Evolutionary conservation across 2,329 filamentous ascomycete genomes (phyloP), one percentile per base, ranked within the genome.

Genomic region (Phyllosticta citriasiana): DNA sequence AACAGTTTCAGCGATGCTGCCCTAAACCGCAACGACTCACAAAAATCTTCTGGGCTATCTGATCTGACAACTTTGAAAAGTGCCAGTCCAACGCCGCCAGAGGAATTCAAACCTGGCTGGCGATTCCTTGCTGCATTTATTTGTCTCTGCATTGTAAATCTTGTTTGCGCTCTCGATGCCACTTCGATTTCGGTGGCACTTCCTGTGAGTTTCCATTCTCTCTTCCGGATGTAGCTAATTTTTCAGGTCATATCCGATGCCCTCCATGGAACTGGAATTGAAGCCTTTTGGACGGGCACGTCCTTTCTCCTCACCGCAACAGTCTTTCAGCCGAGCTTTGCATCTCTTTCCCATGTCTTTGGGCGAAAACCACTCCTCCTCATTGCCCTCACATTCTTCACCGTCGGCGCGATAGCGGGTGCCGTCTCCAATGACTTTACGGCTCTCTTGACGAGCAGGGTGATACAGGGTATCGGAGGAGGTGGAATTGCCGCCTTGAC

Each of bases 221-320:
- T 69, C 2, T 67, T 73, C 3, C 77, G 2, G 73, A 76, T 24
- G 71, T 68, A 6, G 73, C 73, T 50, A 69, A 78, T 24, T 71
- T 73, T 78, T 19, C 53, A 67, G 67, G 59, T 51, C 5, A 67
- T 70, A 5, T 60, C 67, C n/a, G 25, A 56, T 10, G 61, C 66
- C 4, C 65, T 70, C 16, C 51, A 63, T 26, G 66, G 66, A 22
- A 65, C 62, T 2, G 64, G 56, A 9, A 19, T 68, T 3, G 55
- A 88, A 71, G 84, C 85, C 0, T 89, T 89, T 67, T 89, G 86
- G 87, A 81, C 84, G 12, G 87, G 86, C 1, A 89, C 87, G 4
- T 84, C 84, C 16, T 90, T 88, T 65, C 76, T 90, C 4, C 79
- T 90, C 4, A 82, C 85, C 2, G 84, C 82, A 61, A 84, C 86